phyloP scores from a whole-genome alignment of 345 rosid genomes.

The Ceriops decandra region DNA sequence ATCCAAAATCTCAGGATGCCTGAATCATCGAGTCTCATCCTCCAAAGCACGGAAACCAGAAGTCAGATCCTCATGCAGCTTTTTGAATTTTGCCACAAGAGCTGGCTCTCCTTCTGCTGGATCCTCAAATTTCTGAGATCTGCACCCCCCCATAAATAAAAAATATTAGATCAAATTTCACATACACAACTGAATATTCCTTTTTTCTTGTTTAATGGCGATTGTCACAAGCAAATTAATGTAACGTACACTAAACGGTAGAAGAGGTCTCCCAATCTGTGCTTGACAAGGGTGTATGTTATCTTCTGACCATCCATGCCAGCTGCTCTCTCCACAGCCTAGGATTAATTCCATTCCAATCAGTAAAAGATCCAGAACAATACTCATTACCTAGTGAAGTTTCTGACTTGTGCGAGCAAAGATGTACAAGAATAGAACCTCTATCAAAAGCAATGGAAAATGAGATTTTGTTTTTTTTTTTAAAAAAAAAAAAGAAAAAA shows the following conservation, averaged over 20 bases:
- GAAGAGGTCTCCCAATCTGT: conserved; percentile 96
- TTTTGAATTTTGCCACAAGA: conserved; percentile 75
- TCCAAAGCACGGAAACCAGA: conserved; percentile 96
- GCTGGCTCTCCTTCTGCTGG: conserved; percentile 96
- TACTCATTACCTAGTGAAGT: neutral
- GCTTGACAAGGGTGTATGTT: conserved; percentile 88
- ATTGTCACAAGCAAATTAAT: neutral
- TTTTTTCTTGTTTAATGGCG: too few species aligned
- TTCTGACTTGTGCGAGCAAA: neutral
- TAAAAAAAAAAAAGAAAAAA: too few species aligned
- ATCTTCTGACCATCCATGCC: conserved; percentile 99
- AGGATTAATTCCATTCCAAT: conserved; percentile 10
- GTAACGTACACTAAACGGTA: conserved; percentile 88
- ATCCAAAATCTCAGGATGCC: conserved; percentile 1
- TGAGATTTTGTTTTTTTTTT: too few species aligned
- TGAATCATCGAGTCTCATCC: conserved; percentile 83
- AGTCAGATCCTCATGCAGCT: conserved; percentile 82
- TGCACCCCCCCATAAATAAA: conserved; percentile 22
- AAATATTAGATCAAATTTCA: neutral
- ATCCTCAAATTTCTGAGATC: conserved; percentile 99
- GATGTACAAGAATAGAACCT: neutral
- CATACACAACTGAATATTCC: neutral
- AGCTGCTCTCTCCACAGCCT: conserved; percentile 98
- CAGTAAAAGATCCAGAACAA: neutral
- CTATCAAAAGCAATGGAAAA: too few species aligned